phyloP scores from a whole-genome alignment of 169 alveolate genomes.

The Blepharisma undulans region DNA sequence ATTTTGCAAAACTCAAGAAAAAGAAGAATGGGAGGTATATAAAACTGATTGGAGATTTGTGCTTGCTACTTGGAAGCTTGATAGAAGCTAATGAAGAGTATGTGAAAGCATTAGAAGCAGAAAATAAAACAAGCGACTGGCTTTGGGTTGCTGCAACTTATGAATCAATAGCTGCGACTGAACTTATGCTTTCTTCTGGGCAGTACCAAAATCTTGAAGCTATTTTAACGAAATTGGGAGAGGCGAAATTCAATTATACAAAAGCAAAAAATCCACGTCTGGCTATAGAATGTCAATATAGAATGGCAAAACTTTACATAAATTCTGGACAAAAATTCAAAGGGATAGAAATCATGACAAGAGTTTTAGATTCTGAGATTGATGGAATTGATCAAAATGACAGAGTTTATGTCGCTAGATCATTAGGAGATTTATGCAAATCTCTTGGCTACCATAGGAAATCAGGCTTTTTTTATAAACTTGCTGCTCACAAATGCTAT shows the following conservation, averaged over 20 bases:
- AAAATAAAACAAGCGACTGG: conserved; percentile 12
- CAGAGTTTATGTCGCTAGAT: background rate
- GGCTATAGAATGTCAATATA: conserved; percentile 7
- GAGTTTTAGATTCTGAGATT: background rate
- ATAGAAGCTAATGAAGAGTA: background rate
- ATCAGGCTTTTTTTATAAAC: conserved; percentile 25
- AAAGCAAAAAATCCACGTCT: background rate
- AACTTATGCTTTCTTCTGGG: background rate
- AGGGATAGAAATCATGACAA: background rate
- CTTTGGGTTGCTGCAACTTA: conserved; percentile 19
- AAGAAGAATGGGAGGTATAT: background rate
- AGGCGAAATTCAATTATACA: background rate
- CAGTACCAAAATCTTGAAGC: background rate
- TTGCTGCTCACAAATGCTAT: background rate
- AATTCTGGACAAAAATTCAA: background rate
- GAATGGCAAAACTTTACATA: background rate
- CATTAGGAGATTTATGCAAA: background rate
- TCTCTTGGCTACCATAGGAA: conserved; percentile 5
- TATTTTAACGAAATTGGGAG: background rate
- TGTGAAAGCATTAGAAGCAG: background rate
- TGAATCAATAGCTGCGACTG: background rate
- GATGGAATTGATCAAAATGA: conserved; percentile 7
- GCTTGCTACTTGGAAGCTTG: background rate
- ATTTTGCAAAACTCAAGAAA: background rate
- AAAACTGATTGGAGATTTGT: background rate